Percentiles rank a stretch among this genome's conserved stretches.
phyloP scores from a whole-genome alignment of 495 filamentous ascomycete species.

The Podospora bellae-mahoneyi region DNA sequence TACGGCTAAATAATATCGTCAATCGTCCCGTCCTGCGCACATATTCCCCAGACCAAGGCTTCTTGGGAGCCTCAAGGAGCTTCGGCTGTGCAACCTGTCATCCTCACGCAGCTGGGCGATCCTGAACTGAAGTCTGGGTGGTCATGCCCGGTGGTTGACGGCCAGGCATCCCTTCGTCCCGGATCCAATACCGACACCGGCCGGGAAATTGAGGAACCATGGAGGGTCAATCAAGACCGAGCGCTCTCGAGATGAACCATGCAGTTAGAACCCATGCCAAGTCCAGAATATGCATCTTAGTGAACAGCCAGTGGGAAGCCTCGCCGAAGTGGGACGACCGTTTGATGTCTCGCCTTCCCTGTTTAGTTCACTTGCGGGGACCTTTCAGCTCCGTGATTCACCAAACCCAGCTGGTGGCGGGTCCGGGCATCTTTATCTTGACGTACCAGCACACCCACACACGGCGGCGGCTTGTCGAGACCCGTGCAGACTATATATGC shows the following conservation, averaged over 20 bases:
- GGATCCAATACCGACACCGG: background rate
- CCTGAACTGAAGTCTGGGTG: background rate
- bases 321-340: constrained; percentile 21
- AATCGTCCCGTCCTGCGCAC: background rate
- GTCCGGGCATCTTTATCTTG: background rate
- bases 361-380: constrained; percentile 10
- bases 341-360: constrained; percentile 18
- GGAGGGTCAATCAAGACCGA: constrained; percentile 13
- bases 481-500: background rate
- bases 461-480: background rate
- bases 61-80: background rate
- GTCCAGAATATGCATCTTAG: background rate
- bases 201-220: constrained; percentile 1
- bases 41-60: background rate
- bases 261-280: background rate
- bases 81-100: background rate
- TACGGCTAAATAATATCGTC: background rate
- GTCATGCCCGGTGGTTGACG: background rate
- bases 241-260: constrained; percentile 4
- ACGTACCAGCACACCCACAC: background rate
- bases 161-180: background rate
- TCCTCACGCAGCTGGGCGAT: background rate
- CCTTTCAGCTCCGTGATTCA: constrained; percentile 18
- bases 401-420: background rate
- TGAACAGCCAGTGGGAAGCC: constrained; percentile 27